Evolutionary conservation across 1,139 yeast species (phyloP), one percentile per base, ranked within the genome.

Genomic region (Groenewaldozyma sp.): DNA sequence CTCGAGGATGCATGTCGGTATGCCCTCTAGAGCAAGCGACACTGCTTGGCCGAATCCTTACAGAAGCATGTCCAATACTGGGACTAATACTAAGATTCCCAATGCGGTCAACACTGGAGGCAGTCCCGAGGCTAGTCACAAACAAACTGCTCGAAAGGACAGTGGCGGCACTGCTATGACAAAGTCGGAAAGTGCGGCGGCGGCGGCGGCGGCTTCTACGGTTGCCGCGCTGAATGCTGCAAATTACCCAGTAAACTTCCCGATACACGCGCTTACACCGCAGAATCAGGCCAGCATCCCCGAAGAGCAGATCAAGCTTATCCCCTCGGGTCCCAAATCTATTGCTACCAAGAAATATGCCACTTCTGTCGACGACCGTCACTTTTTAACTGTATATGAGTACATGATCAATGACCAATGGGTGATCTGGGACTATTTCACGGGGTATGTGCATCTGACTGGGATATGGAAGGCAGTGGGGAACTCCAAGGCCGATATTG

Each of bases 401-500:
- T 83, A 78, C 61, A 67, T 63, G 52, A 58, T 83, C 44, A 78
- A 78, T 50, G 73, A 60, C 57, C 69, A 65, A 43, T 75, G 86
- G 76, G 73, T 88, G 43, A 78, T 86, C 46, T 87, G 96, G 96
- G 95, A 84, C 58, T 79, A 81, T 56, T 76, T 73, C 52, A 78
- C 93, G 0, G 95, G 96, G 1, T 81, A 78, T 58, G 95, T 87
- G 7, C 95, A 86, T 57, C 69, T 87, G 43, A 87, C 96, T 0
- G 95, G 95, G 0, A 70, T 87, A 41, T 87, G 96, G 95, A 83
- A 87, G 60, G 80, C 88, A 11, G 68, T 82, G 31, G 81, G 80
- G 11, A 75, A 78, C 54, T 60, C 74, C 37, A 82, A 78, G 60
- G 83, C 91, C 13, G 91, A 81, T 60, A 82, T 83, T 37, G 84